A percentile compares a stretch with the other conserved stretches of the same genome.
phyloP scores from a whole-genome alignment of 441 rosid genomes.

The Populus hybrid region DNA sequence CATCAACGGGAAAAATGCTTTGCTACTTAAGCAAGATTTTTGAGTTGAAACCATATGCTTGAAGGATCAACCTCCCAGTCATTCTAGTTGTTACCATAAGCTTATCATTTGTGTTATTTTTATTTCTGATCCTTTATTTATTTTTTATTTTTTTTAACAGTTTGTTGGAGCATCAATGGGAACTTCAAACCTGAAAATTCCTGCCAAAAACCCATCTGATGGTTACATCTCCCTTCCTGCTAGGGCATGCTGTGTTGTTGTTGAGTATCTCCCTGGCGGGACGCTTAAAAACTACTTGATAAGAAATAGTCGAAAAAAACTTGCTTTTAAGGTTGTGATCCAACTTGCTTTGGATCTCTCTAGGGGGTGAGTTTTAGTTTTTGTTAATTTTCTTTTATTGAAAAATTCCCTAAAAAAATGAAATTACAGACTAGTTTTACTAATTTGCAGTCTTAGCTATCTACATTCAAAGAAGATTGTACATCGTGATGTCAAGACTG shows the following conservation, averaged over 20 bases:
- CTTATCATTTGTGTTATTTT: not conserved
- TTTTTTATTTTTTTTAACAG: constrained; percentile 24
- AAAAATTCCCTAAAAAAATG: not conserved
- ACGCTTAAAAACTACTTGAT: constrained; percentile 34
- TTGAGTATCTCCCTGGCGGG: no score
- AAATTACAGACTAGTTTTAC: constrained; percentile 12
- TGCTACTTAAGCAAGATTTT: not conserved
- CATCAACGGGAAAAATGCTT: no score
- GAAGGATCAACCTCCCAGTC: not conserved
- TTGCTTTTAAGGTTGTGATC: constrained; percentile 62
- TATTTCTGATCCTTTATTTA: not conserved
- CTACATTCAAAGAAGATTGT: no score
- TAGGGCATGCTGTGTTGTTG: no score
- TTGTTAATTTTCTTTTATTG: not conserved
- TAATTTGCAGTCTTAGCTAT: no score
- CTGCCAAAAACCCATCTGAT: constrained; percentile 38
- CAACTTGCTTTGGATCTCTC: constrained; percentile 85
- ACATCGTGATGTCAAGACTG: no score
- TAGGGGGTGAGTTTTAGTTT: constrained; percentile 49
- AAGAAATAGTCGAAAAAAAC: constrained; percentile 63
- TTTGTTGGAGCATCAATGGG: constrained; percentile 90
- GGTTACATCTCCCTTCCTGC: constrained; percentile 4
- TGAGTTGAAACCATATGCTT: not conserved
- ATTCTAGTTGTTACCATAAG: not conserved
- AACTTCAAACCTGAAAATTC: constrained; percentile 70